Evolutionary conservation across 2,329 filamentous ascomycete species (phyloP).

Genomic region (Colletotrichum sp.): DNA sequence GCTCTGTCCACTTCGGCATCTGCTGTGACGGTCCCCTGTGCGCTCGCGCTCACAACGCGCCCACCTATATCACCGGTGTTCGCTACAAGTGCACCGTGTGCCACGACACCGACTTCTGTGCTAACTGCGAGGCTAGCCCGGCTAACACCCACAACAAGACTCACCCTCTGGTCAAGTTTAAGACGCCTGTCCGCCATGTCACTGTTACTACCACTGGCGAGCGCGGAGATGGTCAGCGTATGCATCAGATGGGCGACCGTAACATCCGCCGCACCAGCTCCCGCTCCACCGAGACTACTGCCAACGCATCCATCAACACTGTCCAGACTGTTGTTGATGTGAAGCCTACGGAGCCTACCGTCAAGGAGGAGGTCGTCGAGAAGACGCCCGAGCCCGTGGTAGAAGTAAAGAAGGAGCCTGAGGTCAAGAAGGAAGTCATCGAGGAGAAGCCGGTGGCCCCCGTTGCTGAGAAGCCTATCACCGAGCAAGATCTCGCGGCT

Average conservation of each 20-base stretch:
- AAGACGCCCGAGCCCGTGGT: conserved; percentile 25
- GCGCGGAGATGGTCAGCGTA: conserved; percentile 67
- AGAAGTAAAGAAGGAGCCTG: conserved; percentile 22
- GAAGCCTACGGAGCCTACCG: conserved; percentile 61
- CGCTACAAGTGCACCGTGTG: conserved; percentile 98
- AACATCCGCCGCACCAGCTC: conserved; percentile 39
- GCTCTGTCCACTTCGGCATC: conserved; percentile 76
- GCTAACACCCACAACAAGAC: conserved; percentile 87
- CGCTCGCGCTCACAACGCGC: conserved; percentile 56
- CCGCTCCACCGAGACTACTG: conserved; percentile 56
- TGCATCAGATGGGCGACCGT: conserved; percentile 75
- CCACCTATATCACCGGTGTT: conserved; percentile 77
- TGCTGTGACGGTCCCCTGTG: conserved; percentile 96
- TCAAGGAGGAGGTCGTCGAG: conserved; percentile 26
- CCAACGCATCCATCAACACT: conserved; percentile 51
- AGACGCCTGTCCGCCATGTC: conserved; percentile 87
- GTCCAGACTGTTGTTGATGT: conserved; percentile 78
- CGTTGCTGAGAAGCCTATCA: conserved; percentile 23
- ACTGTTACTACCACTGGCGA: conserved; percentile 86
- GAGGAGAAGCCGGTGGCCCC: conserved; percentile 27
- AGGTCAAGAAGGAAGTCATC: conserved; percentile 20
- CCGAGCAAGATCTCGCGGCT: conserved; percentile 47
- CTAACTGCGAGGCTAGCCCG: conserved; percentile 88
- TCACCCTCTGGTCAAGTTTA: conserved; percentile 98
- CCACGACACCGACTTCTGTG: conserved; percentile 94